phyloP scores from a whole-genome alignment of 108 stramenopile genomes.

The Thalassiosira profunda region DNA sequence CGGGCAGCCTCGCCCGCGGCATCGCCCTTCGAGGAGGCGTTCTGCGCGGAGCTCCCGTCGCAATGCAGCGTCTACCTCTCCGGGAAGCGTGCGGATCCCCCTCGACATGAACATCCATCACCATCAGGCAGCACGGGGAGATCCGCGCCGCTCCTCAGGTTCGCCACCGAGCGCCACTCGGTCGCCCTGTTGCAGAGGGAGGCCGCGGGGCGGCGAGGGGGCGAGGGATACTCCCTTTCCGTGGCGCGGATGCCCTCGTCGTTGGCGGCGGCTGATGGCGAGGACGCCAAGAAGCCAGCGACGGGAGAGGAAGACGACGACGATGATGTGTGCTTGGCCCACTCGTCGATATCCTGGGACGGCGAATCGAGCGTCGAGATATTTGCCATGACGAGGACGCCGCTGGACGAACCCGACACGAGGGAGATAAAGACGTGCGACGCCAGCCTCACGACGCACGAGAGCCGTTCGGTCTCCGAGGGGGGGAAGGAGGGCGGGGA shows the following conservation, averaged over 20 bases:
- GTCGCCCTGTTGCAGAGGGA: conserved; percentile 3
- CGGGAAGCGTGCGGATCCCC: too few relatives aligned
- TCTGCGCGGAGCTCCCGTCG: conserved; percentile 34
- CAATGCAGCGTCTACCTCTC: conserved; percentile 24
- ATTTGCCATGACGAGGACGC: too few relatives aligned
- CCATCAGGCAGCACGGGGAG: neutral
- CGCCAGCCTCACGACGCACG: too few relatives aligned
- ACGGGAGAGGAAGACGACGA: neutral
- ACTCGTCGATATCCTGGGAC: neutral
- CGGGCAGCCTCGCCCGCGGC: too few relatives aligned
- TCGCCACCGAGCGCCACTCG: conserved; percentile 31
- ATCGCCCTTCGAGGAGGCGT: conserved; percentile 25
- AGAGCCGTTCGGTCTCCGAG: neutral
- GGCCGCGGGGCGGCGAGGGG: neutral
- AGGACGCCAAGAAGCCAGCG: neutral
- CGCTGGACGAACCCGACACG: too few relatives aligned
- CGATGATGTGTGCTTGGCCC: neutral
- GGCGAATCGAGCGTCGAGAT: too few relatives aligned
- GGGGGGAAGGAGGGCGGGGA: neutral
- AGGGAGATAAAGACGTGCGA: too few relatives aligned
- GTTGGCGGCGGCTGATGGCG: too few relatives aligned
- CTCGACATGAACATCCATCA: too few relatives aligned
- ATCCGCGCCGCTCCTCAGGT: neutral
- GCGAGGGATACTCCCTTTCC: too few relatives aligned
- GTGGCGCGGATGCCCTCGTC: too few relatives aligned